Base-by-base conservation (phyloP, 345 rosid species). In the Mangifera indica region DNA sequence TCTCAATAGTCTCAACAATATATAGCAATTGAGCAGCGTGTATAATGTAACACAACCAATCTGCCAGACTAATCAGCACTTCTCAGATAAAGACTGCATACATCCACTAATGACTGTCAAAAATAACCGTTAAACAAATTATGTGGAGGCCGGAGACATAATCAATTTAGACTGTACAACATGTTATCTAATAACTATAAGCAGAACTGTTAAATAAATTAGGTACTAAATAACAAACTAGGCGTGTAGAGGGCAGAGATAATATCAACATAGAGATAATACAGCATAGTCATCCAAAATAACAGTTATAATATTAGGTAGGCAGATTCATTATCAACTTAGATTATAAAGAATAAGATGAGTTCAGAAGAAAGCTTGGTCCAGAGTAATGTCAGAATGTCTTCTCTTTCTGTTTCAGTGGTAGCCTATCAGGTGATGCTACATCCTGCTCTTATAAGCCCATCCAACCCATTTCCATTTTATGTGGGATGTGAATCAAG, bases 191-290 rank as follows among this genome's bases (percentile, higher is more conserved):
- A 37, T 37, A 37, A 37, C 42, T 37, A 37, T 37, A 5, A 37
- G 42, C 42, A 37, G 8, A 37, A 37, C 42, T 37, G 42, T 37
- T 5, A 37, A 37, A 37, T 37, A 37, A 37, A 37, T 37, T 37
- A 37, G 42, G 42, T 37, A 37, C 1, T 5, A 9, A 5, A 37
- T 5, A 37, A 37, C 42, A 37, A 37, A 6, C 42, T 37, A 37
- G 42, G 42, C 7, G 42, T 37, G 8, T 11, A 65, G 18, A 17
- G 22, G 56, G 6, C 29, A 51, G 22, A 10, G 56, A 37, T 24
- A 37, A 29, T 25, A 72, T 60, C 40, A 42, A 60, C 60, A 14
- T 49, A 67, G 6, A 34, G 22, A 56, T 46, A 44, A 63, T 70
- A 63, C 60, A 63, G 48, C 60, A 44, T 3, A 63, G 42, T 37